Evolutionary conservation across 257 asterid species (phyloP).

Genomic region (Jasminum sambac): DNA sequence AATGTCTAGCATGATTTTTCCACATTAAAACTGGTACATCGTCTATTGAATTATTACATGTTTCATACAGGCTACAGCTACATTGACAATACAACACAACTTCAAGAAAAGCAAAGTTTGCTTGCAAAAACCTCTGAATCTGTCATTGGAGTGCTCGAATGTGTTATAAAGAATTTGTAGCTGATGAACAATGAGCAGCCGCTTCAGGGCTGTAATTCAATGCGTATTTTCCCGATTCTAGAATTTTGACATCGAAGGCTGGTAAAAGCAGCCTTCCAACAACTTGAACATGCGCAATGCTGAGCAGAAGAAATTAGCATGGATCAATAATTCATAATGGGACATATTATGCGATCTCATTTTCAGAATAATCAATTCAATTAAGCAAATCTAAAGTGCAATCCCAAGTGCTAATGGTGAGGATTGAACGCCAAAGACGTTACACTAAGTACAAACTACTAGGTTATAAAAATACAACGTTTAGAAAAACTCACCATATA

Average conservation of each 20-base stretch:
- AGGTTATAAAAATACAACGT: background rate
- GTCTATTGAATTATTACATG: too few relatives aligned
- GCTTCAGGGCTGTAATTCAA: constrained; percentile 46
- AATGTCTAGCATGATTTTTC: too few relatives aligned
- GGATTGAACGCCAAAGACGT: background rate
- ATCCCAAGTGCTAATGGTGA: background rate
- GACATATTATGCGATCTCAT: background rate
- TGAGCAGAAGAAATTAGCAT: constrained; percentile 23
- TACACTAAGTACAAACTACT: background rate
- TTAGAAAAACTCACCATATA: constrained; percentile 54
- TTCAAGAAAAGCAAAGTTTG: constrained; percentile 54
- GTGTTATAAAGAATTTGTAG: constrained; percentile 23
- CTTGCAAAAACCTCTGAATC: constrained; percentile 46
- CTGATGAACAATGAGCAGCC: constrained; percentile 14
- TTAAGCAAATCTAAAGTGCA: background rate
- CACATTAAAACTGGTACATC: too few relatives aligned
- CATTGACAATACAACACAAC: too few relatives aligned
- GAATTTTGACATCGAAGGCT: constrained; percentile 50
- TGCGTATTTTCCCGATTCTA: constrained; percentile 45
- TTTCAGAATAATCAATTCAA: background rate
- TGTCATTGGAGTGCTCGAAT: constrained; percentile 37
- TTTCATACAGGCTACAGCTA: too few relatives aligned
- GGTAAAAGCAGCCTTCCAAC: constrained; percentile 62
- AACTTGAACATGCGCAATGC: constrained; percentile 61
- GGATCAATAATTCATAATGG: background rate